Base-by-base conservation (phyloP, 768 basidiomycete genomes). In the Agaricus sinodeliciosus region DNA sequence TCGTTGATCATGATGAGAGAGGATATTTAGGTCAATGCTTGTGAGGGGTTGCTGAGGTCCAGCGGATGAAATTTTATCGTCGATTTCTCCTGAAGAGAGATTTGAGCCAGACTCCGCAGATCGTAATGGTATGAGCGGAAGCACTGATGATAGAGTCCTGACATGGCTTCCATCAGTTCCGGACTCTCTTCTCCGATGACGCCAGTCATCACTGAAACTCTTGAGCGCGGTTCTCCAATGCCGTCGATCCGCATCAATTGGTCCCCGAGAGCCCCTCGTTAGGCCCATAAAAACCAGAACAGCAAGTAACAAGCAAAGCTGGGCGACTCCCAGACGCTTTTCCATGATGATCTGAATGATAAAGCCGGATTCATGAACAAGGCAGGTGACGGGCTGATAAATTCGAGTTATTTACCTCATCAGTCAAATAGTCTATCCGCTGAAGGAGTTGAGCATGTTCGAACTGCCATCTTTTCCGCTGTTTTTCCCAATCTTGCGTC, bases 201-300 rank as follows among this genome's bases (percentile, higher is more conserved):
- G 72, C 73, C 76, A 76, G 50, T 79, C 81, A 3, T 76, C 73
- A 58, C 80, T 81, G 39, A 85, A 67, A 52, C 75, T 82, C 26
- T 84, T 63, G 54, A 79, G 75, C 8, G 80, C 72, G 50, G 71
- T 69, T 0, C 83, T 72, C 84, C 81, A 84, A 19, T 60, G 57
- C 61, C 63, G 43, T 43, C 55, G 57, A 25, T 64, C 62, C 15
- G 66, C 61, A 18, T 63, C 16, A 4, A 63, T 51, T 54, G 70
- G 69, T 1, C 69, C 71, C 48, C 76, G 63, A 48, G 82, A 87
- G 6, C 90, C 90, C 4, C 92, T 80, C 3, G 92, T 94, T 48
- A 95, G 74, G 15, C 85, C 81, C 68, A 95, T 87, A 65, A 96
- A 93, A 11, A 93, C 73, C 16, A 95, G 77, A 9, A 96, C 85